Evolutionary conservation across 306 rosid species (phyloP).

Genomic region (Corylus heterophylla): DNA sequence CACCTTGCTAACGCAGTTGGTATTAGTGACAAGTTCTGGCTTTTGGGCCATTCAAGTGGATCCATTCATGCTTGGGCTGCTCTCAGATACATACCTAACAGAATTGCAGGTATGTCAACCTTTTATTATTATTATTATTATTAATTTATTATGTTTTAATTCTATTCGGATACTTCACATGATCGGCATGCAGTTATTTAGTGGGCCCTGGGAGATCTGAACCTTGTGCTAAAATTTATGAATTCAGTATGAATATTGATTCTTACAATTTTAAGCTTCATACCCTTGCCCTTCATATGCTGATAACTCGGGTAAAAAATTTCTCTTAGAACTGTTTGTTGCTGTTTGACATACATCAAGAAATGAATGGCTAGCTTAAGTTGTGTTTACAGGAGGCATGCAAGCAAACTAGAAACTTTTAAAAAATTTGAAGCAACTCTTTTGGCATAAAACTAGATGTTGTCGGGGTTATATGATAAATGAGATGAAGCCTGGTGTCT

Average conservation of each 20-base stretch:
- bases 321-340: neutral
- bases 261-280: neutral
- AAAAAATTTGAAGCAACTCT: neutral
- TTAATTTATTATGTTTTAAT: neutral
- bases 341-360: neutral
- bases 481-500: neutral
- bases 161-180: neutral
- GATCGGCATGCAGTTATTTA: neutral
- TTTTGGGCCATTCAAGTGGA: conserved; percentile 80
- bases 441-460: neutral
- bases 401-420: neutral
- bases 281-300: neutral
- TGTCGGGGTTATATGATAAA: neutral
- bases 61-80: conserved; percentile 93
- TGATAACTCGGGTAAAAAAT: neutral
- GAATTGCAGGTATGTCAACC: conserved; percentile 65
- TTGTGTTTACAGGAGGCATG: neutral
- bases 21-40: conserved; percentile 80
- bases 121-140: neutral
- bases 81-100: conserved; percentile 80
- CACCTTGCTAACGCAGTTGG: conserved; percentile 68
- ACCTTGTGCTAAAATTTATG: neutral
- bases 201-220: neutral
- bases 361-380: conserved; percentile 3
- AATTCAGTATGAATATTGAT: neutral